A percentile compares a stretch with the other conserved stretches of the same genome.
Evolutionary conservation across 1,284 basidiomycete genomes (phyloP).

Genomic region (Heterobasidion occidentale): DNA sequence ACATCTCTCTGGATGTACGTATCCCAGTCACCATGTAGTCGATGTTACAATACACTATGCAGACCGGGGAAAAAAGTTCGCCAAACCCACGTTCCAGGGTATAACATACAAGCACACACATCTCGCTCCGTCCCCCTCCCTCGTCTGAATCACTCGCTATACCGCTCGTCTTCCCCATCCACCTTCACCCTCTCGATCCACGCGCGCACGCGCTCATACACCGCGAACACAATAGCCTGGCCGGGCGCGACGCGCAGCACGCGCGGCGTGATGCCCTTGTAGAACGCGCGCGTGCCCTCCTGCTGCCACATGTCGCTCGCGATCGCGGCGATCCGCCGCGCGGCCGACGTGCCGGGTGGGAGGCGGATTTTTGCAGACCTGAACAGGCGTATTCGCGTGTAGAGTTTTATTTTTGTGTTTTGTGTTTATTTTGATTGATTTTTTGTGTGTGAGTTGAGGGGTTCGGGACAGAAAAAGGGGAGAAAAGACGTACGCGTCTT

Average conservation of each 20-base stretch:
- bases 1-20: no score
- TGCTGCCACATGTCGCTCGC: conserved; percentile 88
- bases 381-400: not conserved
- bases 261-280: conserved; percentile 96
- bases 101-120: no score
- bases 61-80: no score
- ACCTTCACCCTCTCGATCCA: conserved; percentile 66
- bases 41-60: no score
- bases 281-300: conserved; percentile 88
- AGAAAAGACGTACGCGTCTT: conserved; percentile 69
- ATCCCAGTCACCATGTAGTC: no score
- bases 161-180: conserved; percentile 47
- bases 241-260: conserved; percentile 96
- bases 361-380: conserved; percentile 84
- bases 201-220: conserved; percentile 80
- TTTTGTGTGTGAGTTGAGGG: not conserved
- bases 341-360: conserved; percentile 70
- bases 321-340: conserved; percentile 73
- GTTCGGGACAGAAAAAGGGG: not conserved
- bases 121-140: not conserved
- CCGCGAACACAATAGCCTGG: conserved; percentile 85
- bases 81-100: no score
- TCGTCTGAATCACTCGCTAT: conserved; percentile 47
- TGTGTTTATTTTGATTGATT: not conserved
- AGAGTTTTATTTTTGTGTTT: not conserved